Evolutionary conservation across 1,139 yeast species (phyloP).

Genomic region (Wickerhamiella infanticola): DNA sequence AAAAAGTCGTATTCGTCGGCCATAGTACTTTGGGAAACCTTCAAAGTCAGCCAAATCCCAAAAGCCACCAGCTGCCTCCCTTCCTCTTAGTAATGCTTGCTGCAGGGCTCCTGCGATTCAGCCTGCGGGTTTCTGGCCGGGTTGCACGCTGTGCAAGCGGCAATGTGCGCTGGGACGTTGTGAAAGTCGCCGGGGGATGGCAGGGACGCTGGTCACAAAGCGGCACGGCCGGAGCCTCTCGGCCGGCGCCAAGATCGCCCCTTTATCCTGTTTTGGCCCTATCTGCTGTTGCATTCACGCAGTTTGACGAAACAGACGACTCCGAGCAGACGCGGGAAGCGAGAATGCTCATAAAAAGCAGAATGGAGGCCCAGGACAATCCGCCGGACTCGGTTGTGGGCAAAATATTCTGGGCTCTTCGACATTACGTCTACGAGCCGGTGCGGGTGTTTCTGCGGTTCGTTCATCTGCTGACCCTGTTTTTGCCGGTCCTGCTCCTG

Average conservation of each 20-base stretch:
- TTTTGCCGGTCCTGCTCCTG: conserved; percentile 51
- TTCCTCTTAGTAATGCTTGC: conserved; percentile 1
- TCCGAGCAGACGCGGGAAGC: conserved; percentile 1
- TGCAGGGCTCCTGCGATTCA: background rate
- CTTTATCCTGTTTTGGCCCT: background rate
- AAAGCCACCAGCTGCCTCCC: background rate
- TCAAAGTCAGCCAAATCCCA: no score
- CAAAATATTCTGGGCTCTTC: background rate
- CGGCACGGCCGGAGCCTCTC: background rate
- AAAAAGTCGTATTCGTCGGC: conserved; percentile 82
- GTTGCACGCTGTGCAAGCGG: no score
- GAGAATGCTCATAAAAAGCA: conserved; percentile 1
- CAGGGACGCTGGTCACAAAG: no score
- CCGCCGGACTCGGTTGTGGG: background rate
- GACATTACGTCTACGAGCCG: conserved; percentile 34
- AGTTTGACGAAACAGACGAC: conserved; percentile 1
- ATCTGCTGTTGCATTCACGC: background rate
- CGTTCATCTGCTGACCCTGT: conserved; percentile 46
- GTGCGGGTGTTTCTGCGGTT: conserved; percentile 51
- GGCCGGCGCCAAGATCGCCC: background rate
- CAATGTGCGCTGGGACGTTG: no score
- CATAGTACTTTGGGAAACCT: conserved; percentile 14
- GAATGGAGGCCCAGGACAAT: background rate
- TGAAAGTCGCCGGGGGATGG: no score
- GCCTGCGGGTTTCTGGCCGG: background rate